A percentile compares a stretch with the other conserved stretches of the same genome.
These are phyloP conservation scores for Bipolaris victoriae DNA, from an alignment of 2,329 filamentous ascomycete species.

Conservation along the genomic window DNA sequence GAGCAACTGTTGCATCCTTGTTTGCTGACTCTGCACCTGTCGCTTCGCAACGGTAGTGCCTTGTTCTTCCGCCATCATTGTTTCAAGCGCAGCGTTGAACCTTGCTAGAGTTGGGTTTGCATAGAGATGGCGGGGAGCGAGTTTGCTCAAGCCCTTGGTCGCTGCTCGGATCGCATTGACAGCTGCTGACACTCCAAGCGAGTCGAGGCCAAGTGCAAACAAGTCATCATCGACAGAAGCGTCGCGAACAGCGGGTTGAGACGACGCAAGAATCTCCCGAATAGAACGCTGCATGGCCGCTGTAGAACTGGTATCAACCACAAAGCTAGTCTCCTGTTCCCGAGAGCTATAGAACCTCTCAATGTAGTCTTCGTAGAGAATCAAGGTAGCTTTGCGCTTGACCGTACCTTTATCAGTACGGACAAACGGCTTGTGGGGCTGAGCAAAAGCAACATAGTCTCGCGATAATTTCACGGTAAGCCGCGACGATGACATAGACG, in stretches of 20 bases:
- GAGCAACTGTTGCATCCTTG: conserved; percentile 16
- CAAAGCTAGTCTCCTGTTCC: conserved; percentile 2
- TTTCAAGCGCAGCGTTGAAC: conserved; percentile 31
- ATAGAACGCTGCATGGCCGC: conserved; percentile 14
- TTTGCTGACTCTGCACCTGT: not conserved
- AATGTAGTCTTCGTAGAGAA: conserved; percentile 55
- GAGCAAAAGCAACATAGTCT: conserved; percentile 52
- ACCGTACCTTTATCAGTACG: conserved; percentile 56
- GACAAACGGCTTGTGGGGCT: conserved; percentile 54
- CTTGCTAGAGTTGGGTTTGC: conserved; percentile 36
- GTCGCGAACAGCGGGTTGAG: conserved; percentile 7
- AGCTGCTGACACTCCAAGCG: conserved; percentile 35
- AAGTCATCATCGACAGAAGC: conserved; percentile 38
- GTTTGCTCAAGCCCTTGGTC: conserved; percentile 36
- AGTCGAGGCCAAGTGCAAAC: conserved; percentile 44
- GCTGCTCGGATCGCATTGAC: conserved; percentile 43
- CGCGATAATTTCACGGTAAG: conserved; percentile 52
- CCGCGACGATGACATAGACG: conserved; percentile 50
- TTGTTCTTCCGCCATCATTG: not conserved
- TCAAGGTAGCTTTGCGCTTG: conserved; percentile 50
- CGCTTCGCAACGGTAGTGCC: not conserved
- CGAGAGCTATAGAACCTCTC: conserved; percentile 52
- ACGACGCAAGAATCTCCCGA: conserved; percentile 13
- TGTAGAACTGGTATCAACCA: conserved; percentile 15
- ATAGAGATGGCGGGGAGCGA: conserved; percentile 48